phyloP scores from a whole-genome alignment of 495 filamentous ascomycete genomes.

The Penicillium goetzii region DNA sequence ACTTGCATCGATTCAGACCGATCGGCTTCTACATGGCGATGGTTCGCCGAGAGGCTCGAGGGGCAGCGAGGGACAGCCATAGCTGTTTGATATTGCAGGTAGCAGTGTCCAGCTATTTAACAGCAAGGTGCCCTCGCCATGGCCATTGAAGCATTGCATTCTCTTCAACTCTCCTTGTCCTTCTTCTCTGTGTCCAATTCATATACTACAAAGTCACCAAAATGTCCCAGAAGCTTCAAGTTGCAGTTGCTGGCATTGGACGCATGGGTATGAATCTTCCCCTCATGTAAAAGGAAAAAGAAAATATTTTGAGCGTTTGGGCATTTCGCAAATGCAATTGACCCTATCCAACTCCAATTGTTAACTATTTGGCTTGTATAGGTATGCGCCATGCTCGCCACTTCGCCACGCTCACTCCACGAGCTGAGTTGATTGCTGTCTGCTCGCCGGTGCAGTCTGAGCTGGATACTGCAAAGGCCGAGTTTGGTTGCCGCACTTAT shows the following conservation, averaged over 20 bases:
- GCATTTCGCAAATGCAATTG: neutral
- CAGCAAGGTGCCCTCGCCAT: neutral
- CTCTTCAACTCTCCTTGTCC: neutral
- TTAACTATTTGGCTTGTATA: slow-evolving; percentile 8
- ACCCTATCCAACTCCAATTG: neutral
- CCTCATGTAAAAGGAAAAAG: neutral
- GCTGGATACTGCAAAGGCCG: slow-evolving; percentile 43
- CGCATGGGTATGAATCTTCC: slow-evolving; percentile 46
- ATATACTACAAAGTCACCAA: slow-evolving; percentile 1
- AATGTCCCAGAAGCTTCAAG: slow-evolving; percentile 47
- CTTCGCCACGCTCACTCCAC: slow-evolving; percentile 47
- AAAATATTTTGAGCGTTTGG: neutral
- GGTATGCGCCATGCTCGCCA: slow-evolving; percentile 50
- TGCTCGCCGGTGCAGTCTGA: slow-evolving; percentile 47
- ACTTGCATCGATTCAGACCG: neutral
- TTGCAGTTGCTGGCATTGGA: slow-evolving; percentile 54
- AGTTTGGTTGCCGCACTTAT: slow-evolving; percentile 42
- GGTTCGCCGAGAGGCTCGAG: neutral
- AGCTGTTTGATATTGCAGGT: neutral
- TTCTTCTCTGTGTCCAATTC: neutral
- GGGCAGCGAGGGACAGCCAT: neutral
- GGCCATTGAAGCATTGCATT: neutral
- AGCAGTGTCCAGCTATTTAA: slow-evolving; percentile 12
- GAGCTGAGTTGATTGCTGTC: slow-evolving; percentile 51
- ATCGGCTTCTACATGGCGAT: neutral